Percentiles rank a stretch among this genome's conserved stretches.
Conservation (phyloP, 2,329 filamentous ascomycete species). For the Hortaea werneckii region DNA sequence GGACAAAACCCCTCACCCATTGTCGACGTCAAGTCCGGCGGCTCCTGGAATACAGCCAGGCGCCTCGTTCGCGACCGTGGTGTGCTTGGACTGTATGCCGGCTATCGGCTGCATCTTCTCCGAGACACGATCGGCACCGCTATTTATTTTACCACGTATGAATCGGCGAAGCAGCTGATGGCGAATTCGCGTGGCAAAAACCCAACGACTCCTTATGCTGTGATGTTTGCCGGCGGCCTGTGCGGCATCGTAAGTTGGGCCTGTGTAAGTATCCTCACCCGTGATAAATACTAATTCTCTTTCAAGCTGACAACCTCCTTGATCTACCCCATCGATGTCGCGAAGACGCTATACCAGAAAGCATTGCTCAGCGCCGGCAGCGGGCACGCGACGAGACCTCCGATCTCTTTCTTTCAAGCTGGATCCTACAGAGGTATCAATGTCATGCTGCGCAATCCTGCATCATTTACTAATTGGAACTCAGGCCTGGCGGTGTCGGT, state of each 20-base stretch:
- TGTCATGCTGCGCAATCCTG: neutral
- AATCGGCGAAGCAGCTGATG: slow-evolving; percentile 72
- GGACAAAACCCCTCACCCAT: neutral
- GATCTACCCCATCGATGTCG: slow-evolving; percentile 61
- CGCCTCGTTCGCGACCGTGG: slow-evolving; percentile 70
- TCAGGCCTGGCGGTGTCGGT: slow-evolving; percentile 64
- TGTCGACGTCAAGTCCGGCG: slow-evolving; percentile 16
- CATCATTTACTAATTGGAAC: neutral
- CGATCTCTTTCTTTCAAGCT: slow-evolving; percentile 66
- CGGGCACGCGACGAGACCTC: slow-evolving; percentile 44
- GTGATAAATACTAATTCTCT: slow-evolving; percentile 1
- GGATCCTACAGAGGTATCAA: slow-evolving; percentile 65
- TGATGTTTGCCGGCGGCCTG: slow-evolving; percentile 66
- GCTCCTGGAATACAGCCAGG: slow-evolving; percentile 49
- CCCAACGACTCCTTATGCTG: slow-evolving; percentile 68
- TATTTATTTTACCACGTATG: slow-evolving; percentile 84
- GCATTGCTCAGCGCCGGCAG: slow-evolving; percentile 61
- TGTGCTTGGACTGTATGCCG: slow-evolving; percentile 64
- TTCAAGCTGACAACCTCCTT: slow-evolving; percentile 14
- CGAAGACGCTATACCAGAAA: slow-evolving; percentile 77
- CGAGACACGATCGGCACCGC: slow-evolving; percentile 74
- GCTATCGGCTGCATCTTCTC: slow-evolving; percentile 72
- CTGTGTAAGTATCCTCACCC: slow-evolving; percentile 44
- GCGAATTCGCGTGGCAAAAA: slow-evolving; percentile 64
- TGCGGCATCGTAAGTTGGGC: slow-evolving; percentile 81